Conservation (phyloP, 2,329 filamentous ascomycete species). For the Acephala macrosclerotiorum region DNA sequence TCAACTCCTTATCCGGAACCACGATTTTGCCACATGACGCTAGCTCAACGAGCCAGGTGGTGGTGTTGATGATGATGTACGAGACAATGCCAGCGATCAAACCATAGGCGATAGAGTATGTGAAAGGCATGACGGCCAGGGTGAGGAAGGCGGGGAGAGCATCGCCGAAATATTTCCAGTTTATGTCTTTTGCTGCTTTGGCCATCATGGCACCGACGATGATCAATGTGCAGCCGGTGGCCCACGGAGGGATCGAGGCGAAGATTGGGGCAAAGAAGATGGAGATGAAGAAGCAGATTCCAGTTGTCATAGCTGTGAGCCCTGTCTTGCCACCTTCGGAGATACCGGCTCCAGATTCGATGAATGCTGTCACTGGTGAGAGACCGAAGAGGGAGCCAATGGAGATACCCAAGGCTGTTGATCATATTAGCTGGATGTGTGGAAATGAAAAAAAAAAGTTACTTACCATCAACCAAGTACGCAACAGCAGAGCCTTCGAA, state of each 20-base stretch:
- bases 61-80: constrained; percentile 78
- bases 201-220: constrained; percentile 89
- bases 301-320: constrained; percentile 78
- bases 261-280: constrained; percentile 93
- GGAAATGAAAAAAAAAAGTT: neutral
- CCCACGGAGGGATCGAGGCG: constrained; percentile 88
- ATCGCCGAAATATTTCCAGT: constrained; percentile 87
- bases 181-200: constrained; percentile 79
- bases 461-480: constrained; percentile 73
- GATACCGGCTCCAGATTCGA: constrained; percentile 90
- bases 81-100: constrained; percentile 80
- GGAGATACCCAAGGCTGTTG: constrained; percentile 72
- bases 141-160: constrained; percentile 85
- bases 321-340: constrained; percentile 87
- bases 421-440: constrained; percentile 1
- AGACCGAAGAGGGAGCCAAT: constrained; percentile 81
- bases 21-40: constrained; percentile 72
- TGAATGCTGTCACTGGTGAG: constrained; percentile 85
- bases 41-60: constrained; percentile 73
- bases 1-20: constrained; percentile 76
- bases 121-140: constrained; percentile 87
- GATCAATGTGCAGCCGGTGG: constrained; percentile 84
- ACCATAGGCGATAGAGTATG: constrained; percentile 87
- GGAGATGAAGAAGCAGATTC: constrained; percentile 84
- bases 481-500: constrained; percentile 86